Base-by-base conservation (phyloP, 306 rosid species). In the Prunus mume region DNA sequence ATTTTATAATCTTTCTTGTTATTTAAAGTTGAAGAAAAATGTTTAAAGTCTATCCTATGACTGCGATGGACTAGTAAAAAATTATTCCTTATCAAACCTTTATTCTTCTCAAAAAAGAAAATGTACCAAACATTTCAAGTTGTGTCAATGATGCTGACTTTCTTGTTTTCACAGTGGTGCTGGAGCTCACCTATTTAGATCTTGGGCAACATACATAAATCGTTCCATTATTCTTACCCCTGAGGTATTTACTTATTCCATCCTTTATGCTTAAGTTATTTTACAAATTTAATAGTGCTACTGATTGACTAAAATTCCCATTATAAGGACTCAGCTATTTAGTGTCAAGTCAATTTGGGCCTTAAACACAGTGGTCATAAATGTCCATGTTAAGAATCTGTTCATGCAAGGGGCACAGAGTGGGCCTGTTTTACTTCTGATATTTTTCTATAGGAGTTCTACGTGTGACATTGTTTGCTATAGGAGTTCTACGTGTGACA, bases 161-260 rank as follows among this genome's bases (percentile, higher is more conserved):
- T 69, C 74, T 50, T 57, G 13, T 61, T 76, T 81, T 17, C 30
- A 30, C 89, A 95, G 98, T 80, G 98, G 99, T 47, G 93, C 91
- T 72, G 99, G 99, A 80, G 98, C 99, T 86, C 96, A 92, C 85
- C 83, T 95, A 76, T 95, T 95, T 84, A 95, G 83, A 83, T 95
- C 96, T 34, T 95, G 97, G 99, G 90, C 89, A 47, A 89, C 88
- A 1, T 89, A 83, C 82, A 89, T 95, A 71, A 95, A 95, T 73
- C 97, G 93, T 46, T 92, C 99, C 45, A 91, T 95, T 63, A 85
- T 95, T 84, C 92, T 95, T 74, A 95, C 96, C 12, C 98, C 99
- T 0, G 99, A 95, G 99, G 97, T 95, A 75, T 65, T 20, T 66
- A 12, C 71, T 41, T 56, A 46, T 76, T 86, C 52, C 73, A 65